A percentile compares a stretch with the other conserved stretches of the same genome.
These are phyloP conservation scores for Pseudocercospora musae DNA, from an alignment of 2,329 filamentous ascomycete genomes.

Conservation along the genomic window DNA sequence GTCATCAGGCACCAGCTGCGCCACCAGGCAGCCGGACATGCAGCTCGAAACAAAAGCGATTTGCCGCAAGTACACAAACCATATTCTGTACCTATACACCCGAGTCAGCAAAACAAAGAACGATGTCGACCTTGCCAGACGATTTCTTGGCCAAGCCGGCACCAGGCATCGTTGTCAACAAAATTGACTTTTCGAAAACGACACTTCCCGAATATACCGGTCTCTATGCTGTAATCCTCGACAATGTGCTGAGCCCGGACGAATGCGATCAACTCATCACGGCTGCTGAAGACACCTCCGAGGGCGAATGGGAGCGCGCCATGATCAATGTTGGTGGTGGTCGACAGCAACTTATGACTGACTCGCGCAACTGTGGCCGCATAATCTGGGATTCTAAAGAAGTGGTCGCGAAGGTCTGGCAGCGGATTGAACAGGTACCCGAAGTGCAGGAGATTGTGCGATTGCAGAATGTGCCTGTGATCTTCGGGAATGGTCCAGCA, in stretches of 20 bases:
- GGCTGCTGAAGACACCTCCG: constrained; percentile 48
- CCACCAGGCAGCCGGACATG: not conserved
- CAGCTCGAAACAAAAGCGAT: not conserved
- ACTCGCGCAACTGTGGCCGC: constrained; percentile 67
- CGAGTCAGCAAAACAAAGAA: not conserved
- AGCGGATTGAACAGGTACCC: constrained; percentile 49
- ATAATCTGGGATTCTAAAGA: constrained; percentile 70
- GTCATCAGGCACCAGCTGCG: not conserved
- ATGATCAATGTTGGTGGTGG: constrained; percentile 65
- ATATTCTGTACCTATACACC: not conserved
- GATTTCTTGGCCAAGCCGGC: constrained; percentile 49
- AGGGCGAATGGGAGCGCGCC: constrained; percentile 61
- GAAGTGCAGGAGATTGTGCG: constrained; percentile 47
- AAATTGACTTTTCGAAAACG: constrained; percentile 55
- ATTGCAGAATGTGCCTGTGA: constrained; percentile 36
- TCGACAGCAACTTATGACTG: constrained; percentile 54
- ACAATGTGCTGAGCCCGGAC: constrained; percentile 58
- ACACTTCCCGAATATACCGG: constrained; percentile 53
- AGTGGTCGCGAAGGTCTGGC: constrained; percentile 62
- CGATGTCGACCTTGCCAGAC: constrained; percentile 35
- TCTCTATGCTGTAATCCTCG: constrained; percentile 60
- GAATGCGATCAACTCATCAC: constrained; percentile 61
- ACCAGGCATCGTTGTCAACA: constrained; percentile 45
- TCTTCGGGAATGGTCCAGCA: constrained; percentile 47
- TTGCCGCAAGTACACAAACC: not conserved